Evolutionary conservation across 345 rosid genomes (phyloP).

Genomic region (Bruguiera sexangula): DNA sequence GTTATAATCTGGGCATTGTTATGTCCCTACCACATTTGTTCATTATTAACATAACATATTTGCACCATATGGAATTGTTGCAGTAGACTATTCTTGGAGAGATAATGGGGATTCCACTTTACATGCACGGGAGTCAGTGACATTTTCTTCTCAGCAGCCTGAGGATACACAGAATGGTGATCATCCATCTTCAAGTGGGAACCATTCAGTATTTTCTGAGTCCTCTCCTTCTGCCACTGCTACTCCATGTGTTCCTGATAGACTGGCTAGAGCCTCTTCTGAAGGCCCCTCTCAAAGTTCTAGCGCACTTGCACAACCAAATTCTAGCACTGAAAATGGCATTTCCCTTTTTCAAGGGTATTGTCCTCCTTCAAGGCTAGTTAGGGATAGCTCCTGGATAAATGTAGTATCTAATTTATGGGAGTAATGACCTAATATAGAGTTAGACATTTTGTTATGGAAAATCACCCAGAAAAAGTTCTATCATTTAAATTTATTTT

Average conservation of each 20-base stretch:
- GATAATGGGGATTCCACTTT: conserved; percentile 41
- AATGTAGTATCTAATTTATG: not conserved
- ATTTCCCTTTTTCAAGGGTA: conserved; percentile 84
- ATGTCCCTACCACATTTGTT: too few species aligned
- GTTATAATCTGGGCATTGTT: too few species aligned
- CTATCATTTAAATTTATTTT: not conserved
- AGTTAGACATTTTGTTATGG: not conserved
- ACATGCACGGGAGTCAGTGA: conserved; percentile 50
- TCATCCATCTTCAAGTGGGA: conserved; percentile 36
- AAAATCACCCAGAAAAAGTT: not conserved
- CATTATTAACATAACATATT: not conserved
- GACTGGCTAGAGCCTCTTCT: conserved; percentile 29
- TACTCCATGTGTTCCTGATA: conserved; percentile 26
- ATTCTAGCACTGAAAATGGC: conserved; percentile 43
- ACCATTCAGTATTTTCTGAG: conserved; percentile 39
- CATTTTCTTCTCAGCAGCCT: conserved; percentile 40
- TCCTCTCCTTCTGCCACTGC: conserved; percentile 46
- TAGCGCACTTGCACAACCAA: conserved; percentile 45
- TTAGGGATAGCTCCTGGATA: conserved; percentile 10
- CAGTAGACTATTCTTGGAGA: conserved; percentile 53
- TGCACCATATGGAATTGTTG: conserved; percentile 4
- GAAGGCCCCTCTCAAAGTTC: conserved; percentile 37
- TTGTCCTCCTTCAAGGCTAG: conserved; percentile 16
- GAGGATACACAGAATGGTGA: conserved; percentile 31
- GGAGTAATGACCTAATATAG: not conserved